phyloP scores from a whole-genome alignment of 2,329 filamentous ascomycete genomes.

The Trichoderma cornu-damae region DNA sequence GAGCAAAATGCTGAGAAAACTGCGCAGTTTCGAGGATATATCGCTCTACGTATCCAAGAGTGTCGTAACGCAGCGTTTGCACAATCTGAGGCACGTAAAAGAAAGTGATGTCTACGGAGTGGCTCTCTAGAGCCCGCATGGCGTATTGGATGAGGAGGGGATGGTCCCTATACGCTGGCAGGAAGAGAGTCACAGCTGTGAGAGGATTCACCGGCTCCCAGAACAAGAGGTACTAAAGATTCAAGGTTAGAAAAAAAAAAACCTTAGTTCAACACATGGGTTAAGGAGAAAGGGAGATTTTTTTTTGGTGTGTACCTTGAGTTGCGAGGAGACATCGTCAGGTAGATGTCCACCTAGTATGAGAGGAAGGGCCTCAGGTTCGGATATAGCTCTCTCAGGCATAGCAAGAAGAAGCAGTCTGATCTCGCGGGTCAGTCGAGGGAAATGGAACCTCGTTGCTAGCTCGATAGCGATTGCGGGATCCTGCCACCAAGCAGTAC shows the following conservation, averaged over 20 bases:
- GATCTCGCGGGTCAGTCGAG: constrained; percentile 67
- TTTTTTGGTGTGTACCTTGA: constrained; percentile 74
- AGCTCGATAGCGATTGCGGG: constrained; percentile 86
- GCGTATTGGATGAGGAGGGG: constrained; percentile 94
- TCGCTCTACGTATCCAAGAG: constrained; percentile 86
- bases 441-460: constrained; percentile 69
- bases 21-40: constrained; percentile 97
- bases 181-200: constrained; percentile 86
- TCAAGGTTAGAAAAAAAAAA: constrained; percentile 22
- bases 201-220: constrained; percentile 92
- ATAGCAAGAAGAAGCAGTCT: constrained; percentile 75
- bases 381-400: constrained; percentile 73
- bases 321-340: constrained; percentile 67
- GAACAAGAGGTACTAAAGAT: constrained; percentile 71
- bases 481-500: constrained; percentile 80
- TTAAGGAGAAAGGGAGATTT: neutral
- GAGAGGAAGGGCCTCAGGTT: constrained; percentile 77
- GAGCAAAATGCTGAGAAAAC: constrained; percentile 95
- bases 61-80: constrained; percentile 88
- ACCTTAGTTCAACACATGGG: neutral
- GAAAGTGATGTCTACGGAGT: constrained; percentile 95
- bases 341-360: constrained; percentile 74
- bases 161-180: constrained; percentile 85
- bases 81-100: constrained; percentile 99
- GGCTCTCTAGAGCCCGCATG: constrained; percentile 88